Evolutionary conservation across 2,329 filamentous ascomycete species (phyloP).

Genomic region (Fusarium camptoceras): DNA sequence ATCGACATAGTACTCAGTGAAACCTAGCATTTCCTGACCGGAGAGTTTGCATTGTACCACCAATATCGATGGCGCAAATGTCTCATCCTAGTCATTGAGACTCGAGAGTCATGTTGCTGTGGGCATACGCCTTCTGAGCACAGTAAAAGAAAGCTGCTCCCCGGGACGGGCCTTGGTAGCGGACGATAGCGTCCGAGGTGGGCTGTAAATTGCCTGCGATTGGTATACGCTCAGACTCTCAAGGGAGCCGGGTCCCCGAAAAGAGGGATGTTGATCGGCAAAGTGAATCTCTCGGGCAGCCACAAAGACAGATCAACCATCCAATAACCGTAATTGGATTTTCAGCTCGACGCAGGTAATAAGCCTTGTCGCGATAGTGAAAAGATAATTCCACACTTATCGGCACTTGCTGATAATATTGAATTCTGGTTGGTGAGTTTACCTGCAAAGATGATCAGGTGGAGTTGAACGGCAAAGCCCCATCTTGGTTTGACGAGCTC

Average conservation of each 20-base stretch:
- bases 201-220: constrained; percentile 17
- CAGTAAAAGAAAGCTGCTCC: neutral
- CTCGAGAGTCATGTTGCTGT: neutral
- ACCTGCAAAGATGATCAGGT: constrained; percentile 19
- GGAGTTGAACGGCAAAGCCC: constrained; percentile 19
- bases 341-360: constrained; percentile 26
- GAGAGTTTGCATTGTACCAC: constrained; percentile 27
- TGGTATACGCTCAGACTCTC: constrained; percentile 23
- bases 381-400: constrained; percentile 11
- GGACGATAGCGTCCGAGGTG: constrained; percentile 33
- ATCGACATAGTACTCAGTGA: neutral
- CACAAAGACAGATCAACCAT: constrained; percentile 11
- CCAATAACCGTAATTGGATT: constrained; percentile 9
- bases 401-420: constrained; percentile 31
- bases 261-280: constrained; percentile 26
- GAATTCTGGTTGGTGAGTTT: constrained; percentile 28
- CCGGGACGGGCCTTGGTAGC: constrained; percentile 40
- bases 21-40: neutral
- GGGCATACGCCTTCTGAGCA: neutral
- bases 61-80: constrained; percentile 33
- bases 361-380: constrained; percentile 14
- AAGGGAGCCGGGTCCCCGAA: neutral
- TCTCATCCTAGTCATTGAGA: neutral
- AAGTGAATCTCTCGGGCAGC: constrained; percentile 10
- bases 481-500: constrained; percentile 17